Evolutionary conservation across 2,329 filamentous ascomycete species (phyloP).

Genomic region (Pseudogymnoascus sp.): DNA sequence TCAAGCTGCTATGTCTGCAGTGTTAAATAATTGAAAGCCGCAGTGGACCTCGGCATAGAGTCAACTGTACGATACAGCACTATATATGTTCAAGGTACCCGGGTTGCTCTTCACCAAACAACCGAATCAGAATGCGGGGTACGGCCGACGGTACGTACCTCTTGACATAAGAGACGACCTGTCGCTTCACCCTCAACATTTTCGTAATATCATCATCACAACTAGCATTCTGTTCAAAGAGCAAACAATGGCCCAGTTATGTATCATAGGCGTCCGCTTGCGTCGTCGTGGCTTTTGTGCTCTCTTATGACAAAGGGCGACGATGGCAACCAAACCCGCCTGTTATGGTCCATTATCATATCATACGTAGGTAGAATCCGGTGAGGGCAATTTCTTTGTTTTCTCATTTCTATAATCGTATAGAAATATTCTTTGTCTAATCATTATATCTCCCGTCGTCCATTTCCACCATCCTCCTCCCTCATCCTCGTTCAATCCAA

Average conservation of each 20-base stretch:
- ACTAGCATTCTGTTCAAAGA: neutral
- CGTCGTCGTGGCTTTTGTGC: neutral
- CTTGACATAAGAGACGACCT: neutral
- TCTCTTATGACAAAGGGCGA: neutral
- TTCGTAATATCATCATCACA: neutral
- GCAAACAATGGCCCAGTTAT: neutral
- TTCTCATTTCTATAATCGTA: neutral
- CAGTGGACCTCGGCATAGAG: neutral
- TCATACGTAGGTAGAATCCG: neutral
- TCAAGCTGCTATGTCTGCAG: neutral
- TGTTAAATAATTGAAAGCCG: neutral
- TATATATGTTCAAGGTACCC: neutral
- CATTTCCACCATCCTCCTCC: neutral
- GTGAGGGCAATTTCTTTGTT: neutral
- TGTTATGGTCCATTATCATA: neutral
- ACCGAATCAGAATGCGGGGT: conserved; percentile 6
- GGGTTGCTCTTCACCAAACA: neutral
- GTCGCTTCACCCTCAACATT: neutral
- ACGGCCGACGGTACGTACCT: neutral
- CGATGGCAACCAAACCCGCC: neutral
- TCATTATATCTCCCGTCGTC: neutral
- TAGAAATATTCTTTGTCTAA: neutral
- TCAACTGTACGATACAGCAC: neutral
- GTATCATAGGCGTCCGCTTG: neutral
- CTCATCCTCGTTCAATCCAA: neutral